These are phyloP conservation scores for Leccinum uliginosum DNA, from an alignment of 768 basidiomycete genomes.

Conservation along the genomic window DNA sequence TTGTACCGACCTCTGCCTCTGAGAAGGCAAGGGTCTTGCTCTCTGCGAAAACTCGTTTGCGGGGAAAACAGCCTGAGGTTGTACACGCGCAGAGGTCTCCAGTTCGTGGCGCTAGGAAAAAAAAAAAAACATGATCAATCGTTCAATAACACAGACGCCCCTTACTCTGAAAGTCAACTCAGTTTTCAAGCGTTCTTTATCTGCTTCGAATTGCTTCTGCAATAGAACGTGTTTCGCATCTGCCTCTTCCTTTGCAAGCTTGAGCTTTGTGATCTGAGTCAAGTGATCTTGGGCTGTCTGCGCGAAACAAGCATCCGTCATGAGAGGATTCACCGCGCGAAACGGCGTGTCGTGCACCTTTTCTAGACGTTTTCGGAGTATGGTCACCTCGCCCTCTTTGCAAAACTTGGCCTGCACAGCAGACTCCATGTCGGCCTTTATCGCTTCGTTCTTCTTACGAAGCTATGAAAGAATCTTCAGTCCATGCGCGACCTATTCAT, in stretches of 20 bases:
- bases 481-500: conserved; percentile 8
- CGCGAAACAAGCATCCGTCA: background rate
- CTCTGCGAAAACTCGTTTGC: conserved; percentile 41
- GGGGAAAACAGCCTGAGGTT: conserved; percentile 41
- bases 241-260: conserved; percentile 55
- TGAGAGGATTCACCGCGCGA: background rate
- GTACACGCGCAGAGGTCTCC: conserved; percentile 52
- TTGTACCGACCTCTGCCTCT: conserved; percentile 36
- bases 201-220: conserved; percentile 60
- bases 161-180: conserved; percentile 66
- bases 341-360: conserved; percentile 40
- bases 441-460: conserved; percentile 43
- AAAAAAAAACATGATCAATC: conserved; percentile 10
- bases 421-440: conserved; percentile 42
- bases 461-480: conserved; percentile 37
- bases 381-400: conserved; percentile 70
- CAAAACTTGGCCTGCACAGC: conserved; percentile 48
- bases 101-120: conserved; percentile 59
- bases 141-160: conserved; percentile 3
- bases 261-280: conserved; percentile 51
- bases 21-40: conserved; percentile 37
- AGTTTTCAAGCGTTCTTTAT: conserved; percentile 66
- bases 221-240: conserved; percentile 52
- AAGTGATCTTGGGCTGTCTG: conserved; percentile 59
- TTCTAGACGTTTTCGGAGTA: conserved; percentile 62